Evolutionary conservation across 495 filamentous ascomycete genomes (phyloP), one percentile per base, ranked within the genome.

Genomic region (Penicillium chermesinum): DNA sequence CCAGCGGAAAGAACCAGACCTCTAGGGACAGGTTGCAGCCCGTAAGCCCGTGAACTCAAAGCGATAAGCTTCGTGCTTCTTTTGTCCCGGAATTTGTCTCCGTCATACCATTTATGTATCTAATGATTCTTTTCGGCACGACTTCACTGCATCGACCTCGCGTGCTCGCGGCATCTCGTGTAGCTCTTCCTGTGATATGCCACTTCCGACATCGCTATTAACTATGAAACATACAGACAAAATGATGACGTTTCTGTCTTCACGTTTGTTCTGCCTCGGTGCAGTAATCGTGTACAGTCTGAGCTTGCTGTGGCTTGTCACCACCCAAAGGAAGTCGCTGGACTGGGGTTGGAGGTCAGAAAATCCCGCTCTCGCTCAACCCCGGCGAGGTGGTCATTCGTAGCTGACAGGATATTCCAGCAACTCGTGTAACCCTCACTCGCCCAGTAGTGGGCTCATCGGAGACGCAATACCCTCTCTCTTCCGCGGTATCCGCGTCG

Each of bases 91-190:
- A 30, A 10, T 30, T 30, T 30, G 4, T 5, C 10, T 30, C 25
- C 25, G 4, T 30, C 25, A 30, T n/a, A n/a, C n/a, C n/a, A n/a
- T n/a, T n/a, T n/a, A n/a, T 17, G 17, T 36, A 45, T 45, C 17
- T 1, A 16, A 7, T 12, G 16, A 21, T 14, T 45, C 10, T 45
- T 35, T 17, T 15, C 34, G 16, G 10, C 14, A 12, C 12, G 20
- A 14, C 42, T 15, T 12, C 42, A 35, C 10, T 19, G 30, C 9
- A 12, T 45, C 7, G 42, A n/a, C n/a, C n/a, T n/a, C n/a, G n/a
- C n/a, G n/a, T n/a, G 52, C 59, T 62, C 7, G 49, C 57, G 1
- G 65, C 74, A 45, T 57, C 70, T 46, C 62, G 75, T 10, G 75
- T 73, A 14, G 54, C 61, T 14, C 69, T 65, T 19, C 41, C 34